Evolutionary conservation across 495 filamentous ascomycete genomes (phyloP), one percentile per base, ranked within the genome.

Genomic region (Rhypophila decipiens): DNA sequence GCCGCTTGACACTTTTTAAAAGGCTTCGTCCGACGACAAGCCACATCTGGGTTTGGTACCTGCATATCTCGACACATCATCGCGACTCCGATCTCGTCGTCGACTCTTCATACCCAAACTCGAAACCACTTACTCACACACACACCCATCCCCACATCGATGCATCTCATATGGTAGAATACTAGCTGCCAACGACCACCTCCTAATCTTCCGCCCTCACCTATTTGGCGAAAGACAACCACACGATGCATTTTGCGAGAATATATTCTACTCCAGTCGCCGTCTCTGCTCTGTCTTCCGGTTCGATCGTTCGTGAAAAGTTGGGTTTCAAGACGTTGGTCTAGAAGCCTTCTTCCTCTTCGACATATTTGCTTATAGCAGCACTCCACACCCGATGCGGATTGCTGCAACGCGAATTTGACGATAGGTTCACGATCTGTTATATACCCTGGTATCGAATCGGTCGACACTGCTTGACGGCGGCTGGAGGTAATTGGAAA

Each of bases 241-340:
- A 65, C 73, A 77, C 62, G 43, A 78, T 78, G 75, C 64, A 64
- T 69, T 53, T 78, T 75, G 68, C 58, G 66, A 64, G 60, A 65
- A 60, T 51, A 49, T 44, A 53, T 46, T 60, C 51, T 53, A 70
- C 69, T 65, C 72, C 76, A 77, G 76, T 80, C 75, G 76, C 69
- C 74, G 63, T 73, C 74, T 68, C 61, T 60, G 70, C 65, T 65
- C 66, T 65, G 74, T 77, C 71, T 54, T 66, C 73, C 73, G 72
- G 72, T 75, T 63, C 67, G 67, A 72, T 73, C 67, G 57, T 69
- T 69, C 62, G 72, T 75, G 68, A 67, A 73, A 68, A 66, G 59
- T 50, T 66, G 68, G 56, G 60, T 61, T 56, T 42, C 60, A 55
- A 59, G 65, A 49, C 53, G 48, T 52, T 58, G 60, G 60, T 72